Evolutionary conservation across 2,329 filamentous ascomycete genomes (phyloP).

Genomic region (Xylaria sp.): DNA sequence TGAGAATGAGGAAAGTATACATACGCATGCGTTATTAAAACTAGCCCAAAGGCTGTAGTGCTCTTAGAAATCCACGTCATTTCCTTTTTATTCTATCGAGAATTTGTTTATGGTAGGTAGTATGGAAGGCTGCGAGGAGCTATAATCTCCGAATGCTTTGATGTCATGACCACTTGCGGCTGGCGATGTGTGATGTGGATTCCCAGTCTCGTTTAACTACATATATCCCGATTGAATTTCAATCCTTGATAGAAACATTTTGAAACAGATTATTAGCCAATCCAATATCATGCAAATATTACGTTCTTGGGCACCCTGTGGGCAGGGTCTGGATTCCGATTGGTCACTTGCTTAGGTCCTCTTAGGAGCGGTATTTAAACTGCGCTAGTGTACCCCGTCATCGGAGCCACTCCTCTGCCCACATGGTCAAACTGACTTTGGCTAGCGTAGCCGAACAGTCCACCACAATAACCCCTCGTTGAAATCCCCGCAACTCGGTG

Average conservation of each 20-base stretch:
- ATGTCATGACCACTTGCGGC: slow-evolving; percentile 12
- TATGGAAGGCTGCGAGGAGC: background rate
- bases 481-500: slow-evolving; percentile 31
- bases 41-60: slow-evolving; percentile 77
- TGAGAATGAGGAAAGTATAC: slow-evolving; percentile 48
- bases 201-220: slow-evolving; percentile 1
- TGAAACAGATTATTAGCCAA: background rate
- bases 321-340: slow-evolving; percentile 18
- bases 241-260: background rate
- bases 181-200: background rate
- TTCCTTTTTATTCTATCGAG: slow-evolving; percentile 29
- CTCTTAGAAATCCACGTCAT: slow-evolving; percentile 80
- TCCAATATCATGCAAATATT: background rate
- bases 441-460: slow-evolving; percentile 9
- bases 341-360: slow-evolving; percentile 4
- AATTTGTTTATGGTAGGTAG: background rate
- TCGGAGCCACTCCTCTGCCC: slow-evolving; percentile 17
- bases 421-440: slow-evolving; percentile 2
- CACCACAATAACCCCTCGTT: slow-evolving; percentile 26
- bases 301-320: slow-evolving; percentile 23
- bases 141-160: background rate
- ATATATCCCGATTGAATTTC: background rate
- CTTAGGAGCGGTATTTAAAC: slow-evolving; percentile 33
- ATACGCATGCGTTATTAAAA: slow-evolving; percentile 90
- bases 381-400: slow-evolving; percentile 17